phyloP scores from a whole-genome alignment of 2,329 filamentous ascomycete species.

The Cryphonectria parasitica region DNA sequence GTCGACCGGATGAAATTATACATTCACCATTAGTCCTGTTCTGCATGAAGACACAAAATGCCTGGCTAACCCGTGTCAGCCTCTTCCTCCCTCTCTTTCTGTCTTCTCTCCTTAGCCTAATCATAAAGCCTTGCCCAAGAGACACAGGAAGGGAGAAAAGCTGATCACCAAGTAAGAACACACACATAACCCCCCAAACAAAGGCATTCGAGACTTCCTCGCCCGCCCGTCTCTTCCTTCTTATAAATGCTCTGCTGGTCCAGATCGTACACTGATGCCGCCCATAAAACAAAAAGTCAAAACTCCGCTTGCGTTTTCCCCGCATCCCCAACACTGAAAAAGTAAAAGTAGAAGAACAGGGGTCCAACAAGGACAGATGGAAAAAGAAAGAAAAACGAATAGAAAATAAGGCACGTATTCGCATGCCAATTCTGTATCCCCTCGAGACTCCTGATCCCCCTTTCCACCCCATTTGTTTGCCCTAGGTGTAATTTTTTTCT shows the following conservation, averaged over 20 bases:
- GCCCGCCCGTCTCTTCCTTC: too few species aligned
- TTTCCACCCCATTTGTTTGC: background rate
- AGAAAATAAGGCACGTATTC: background rate
- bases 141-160: background rate
- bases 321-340: background rate
- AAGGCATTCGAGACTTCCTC: background rate
- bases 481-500: background rate
- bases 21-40: background rate
- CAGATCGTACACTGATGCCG: background rate
- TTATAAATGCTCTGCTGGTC: background rate
- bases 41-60: background rate
- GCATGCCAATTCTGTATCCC: background rate
- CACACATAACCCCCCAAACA: background rate
- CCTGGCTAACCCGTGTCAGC: background rate
- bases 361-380: background rate
- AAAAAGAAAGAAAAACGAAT: background rate
- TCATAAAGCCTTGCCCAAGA: background rate
- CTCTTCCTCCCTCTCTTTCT: background rate
- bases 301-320: slow-evolving; percentile 2
- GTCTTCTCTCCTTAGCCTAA: background rate
- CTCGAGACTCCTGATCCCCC: background rate
- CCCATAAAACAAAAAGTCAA: background rate
- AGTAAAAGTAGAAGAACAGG: too few species aligned
- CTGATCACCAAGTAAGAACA: background rate
- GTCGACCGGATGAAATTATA: background rate